Percentiles rank a stretch among this genome's conserved stretches.
Conservation (phyloP, 139 green algal species). For the Coelastrella sp. region DNA sequence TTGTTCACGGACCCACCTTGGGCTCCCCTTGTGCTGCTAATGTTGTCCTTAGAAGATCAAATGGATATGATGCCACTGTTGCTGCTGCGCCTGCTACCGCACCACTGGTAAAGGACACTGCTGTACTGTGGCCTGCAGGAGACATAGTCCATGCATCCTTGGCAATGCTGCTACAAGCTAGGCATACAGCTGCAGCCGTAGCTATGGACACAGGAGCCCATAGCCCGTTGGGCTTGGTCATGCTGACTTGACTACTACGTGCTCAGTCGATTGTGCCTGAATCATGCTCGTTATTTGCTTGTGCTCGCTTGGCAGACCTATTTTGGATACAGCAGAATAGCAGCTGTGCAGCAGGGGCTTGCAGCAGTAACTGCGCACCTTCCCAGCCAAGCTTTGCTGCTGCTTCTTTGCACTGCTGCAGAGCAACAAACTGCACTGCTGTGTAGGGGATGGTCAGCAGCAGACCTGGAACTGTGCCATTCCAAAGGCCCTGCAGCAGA, state of each 20-base stretch:
- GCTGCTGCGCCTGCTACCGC: slow-evolving; percentile 90
- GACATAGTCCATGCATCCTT: background rate
- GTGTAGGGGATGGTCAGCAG: slow-evolving; percentile 97
- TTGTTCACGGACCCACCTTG: slow-evolving; percentile 63
- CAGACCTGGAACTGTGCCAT: slow-evolving; percentile 93
- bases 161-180: too few relatives aligned
- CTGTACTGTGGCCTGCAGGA: slow-evolving; percentile 26
- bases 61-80: slow-evolving; percentile 96
- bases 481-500: slow-evolving; percentile 90
- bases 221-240: too few relatives aligned
- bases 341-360: too few relatives aligned
- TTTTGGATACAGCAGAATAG: too few relatives aligned
- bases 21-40: slow-evolving; percentile 97
- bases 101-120: slow-evolving; percentile 90
- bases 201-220: too few relatives aligned
- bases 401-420: slow-evolving; percentile 80
- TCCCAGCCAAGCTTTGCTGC: slow-evolving; percentile 45
- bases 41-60: slow-evolving; percentile 98
- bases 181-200: too few relatives aligned
- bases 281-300: too few relatives aligned
- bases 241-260: too few relatives aligned
- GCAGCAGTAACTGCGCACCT: background rate
- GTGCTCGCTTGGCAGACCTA: too few relatives aligned
- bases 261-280: too few relatives aligned
- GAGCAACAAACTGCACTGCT: slow-evolving; percentile 96